Evolutionary conservation across 108 stramenopile species (phyloP).

Genomic region (Stephanodiscus minutulus): DNA sequence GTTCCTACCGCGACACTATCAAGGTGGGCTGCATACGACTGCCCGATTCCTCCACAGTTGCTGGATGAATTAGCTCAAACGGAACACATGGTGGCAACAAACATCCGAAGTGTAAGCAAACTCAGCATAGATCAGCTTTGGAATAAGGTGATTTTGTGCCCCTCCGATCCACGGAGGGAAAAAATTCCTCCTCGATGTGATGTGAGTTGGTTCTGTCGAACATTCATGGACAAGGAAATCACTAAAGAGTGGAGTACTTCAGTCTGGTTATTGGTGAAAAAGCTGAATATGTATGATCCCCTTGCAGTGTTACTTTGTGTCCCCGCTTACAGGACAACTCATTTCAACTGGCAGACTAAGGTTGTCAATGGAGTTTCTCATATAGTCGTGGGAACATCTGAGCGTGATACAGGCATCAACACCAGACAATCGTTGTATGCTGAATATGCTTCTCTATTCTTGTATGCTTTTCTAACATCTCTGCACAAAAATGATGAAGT

Average conservation of each 20-base stretch:
- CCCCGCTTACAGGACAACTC: slow-evolving; percentile 39
- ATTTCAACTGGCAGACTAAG: slow-evolving; percentile 41
- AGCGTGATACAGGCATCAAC: slow-evolving; percentile 39
- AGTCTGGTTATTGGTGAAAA: slow-evolving; percentile 40
- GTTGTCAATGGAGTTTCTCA: slow-evolving; percentile 39
- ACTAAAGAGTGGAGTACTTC: slow-evolving; percentile 30
- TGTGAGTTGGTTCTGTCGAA: slow-evolving; percentile 44
- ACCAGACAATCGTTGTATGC: slow-evolving; percentile 32
- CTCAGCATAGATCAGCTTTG: slow-evolving; percentile 45
- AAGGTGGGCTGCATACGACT: slow-evolving; percentile 53
- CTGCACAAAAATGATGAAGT: slow-evolving; percentile 21
- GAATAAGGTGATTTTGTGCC: slow-evolving; percentile 44
- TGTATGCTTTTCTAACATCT: slow-evolving; percentile 32
- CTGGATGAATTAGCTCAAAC: slow-evolving; percentile 41
- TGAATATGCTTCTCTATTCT: slow-evolving; percentile 44
- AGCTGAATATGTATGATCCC: slow-evolving; percentile 53
- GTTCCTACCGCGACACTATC: slow-evolving; percentile 47
- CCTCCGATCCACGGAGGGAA: slow-evolving; percentile 42
- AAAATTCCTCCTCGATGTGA: slow-evolving; percentile 52
- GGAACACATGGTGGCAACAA: slow-evolving; percentile 51
- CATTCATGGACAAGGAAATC: slow-evolving; percentile 35
- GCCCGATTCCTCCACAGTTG: slow-evolving; percentile 39
- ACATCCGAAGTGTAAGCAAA: slow-evolving; percentile 40
- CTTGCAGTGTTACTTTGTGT: slow-evolving; percentile 43
- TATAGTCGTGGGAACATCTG: slow-evolving; percentile 40